Percentiles rank a stretch among this genome's conserved stretches.
These are phyloP conservation scores for Termitomyces sp. DNA, from an alignment of 768 basidiomycete genomes.

Conservation along the genomic window DNA sequence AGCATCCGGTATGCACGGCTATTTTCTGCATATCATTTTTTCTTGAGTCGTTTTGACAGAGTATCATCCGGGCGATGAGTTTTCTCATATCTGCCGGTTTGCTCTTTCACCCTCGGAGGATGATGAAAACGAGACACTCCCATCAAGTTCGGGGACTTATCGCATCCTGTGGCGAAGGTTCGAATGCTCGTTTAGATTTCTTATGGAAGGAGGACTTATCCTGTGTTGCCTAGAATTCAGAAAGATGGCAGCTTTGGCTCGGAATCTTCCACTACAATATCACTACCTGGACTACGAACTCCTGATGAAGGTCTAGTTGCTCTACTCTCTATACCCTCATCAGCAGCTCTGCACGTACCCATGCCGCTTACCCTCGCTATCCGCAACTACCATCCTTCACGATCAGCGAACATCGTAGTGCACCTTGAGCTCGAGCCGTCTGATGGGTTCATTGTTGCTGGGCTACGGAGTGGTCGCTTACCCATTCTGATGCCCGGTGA, in stretches of 20 bases:
- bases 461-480: conserved; percentile 61
- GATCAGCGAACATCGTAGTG: conserved; percentile 67
- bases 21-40: not conserved
- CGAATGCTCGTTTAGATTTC: conserved; percentile 1
- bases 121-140: conserved; percentile 23
- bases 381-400: conserved; percentile 60
- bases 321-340: conserved; percentile 57
- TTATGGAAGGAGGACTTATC: not conserved
- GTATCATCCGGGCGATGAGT: conserved; percentile 61
- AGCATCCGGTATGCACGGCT: conserved; percentile 38
- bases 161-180: conserved; percentile 66
- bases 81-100: conserved; percentile 54
- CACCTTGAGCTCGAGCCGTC: conserved; percentile 65
- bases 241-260: conserved; percentile 41
- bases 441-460: conserved; percentile 81
- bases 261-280: conserved; percentile 43
- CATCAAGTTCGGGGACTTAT: conserved; percentile 56
- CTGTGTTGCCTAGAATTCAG: conserved; percentile 34
- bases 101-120: conserved; percentile 41
- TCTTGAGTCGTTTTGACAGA: conserved; percentile 32
- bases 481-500: conserved; percentile 72
- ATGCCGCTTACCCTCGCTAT: conserved; percentile 52
- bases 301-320: conserved; percentile 65
- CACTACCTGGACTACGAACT: conserved; percentile 59
- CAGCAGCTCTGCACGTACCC: conserved; percentile 60